Evolutionary conservation across 2,329 filamentous ascomycete species (phyloP), one percentile per base, ranked within the genome.

Genomic region (Penicillium hordei): DNA sequence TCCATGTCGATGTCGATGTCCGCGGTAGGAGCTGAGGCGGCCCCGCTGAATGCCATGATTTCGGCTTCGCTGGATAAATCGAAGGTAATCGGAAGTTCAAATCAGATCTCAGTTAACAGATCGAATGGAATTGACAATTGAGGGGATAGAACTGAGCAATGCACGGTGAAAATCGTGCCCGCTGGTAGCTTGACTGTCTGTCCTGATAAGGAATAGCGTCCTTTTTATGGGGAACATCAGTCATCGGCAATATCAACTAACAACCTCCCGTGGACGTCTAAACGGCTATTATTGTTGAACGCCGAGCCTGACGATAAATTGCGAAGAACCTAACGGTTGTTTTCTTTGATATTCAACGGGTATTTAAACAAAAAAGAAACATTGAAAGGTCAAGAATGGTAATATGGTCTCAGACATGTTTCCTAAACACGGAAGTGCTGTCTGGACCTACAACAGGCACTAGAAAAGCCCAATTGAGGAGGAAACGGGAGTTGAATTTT

Each of bases 1-100:
- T 87, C 88, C 86, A 91, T 89, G 62, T 90, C 88, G 55, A 91
- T 86, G 74, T 91, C 88, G 87, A 90, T 81, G 51, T 76, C 72
- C 60, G 70, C 72, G 40, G 63, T 51, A n/a, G 64, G 43, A 23
- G 51, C 25, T 17, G 39, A 17, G 29, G 52, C 54, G 7, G 55
- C 33, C 12, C 55, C 59, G 40, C 57, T 60, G 17, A 55, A 53
- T 31, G 53, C 49, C 36, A 49, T 49, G 43, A 44, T 51, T 43
- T 34, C 25, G 45, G 59, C 56, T 48, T 52, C 27, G 39, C 52
- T 59, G 19, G 23, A 27, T 40, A 13, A 33, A 55, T 27, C 8
- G 27, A 17, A 17, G 27, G 10, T 3, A 33, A 55, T 23, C 6
- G 23, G 12, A 21, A 15, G n/a, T 7, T 23, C n/a, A 31, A 23